These are phyloP conservation scores for Cyclotella kingstonii DNA, from an alignment of 108 stramenopile species.

Conservation along the genomic window DNA sequence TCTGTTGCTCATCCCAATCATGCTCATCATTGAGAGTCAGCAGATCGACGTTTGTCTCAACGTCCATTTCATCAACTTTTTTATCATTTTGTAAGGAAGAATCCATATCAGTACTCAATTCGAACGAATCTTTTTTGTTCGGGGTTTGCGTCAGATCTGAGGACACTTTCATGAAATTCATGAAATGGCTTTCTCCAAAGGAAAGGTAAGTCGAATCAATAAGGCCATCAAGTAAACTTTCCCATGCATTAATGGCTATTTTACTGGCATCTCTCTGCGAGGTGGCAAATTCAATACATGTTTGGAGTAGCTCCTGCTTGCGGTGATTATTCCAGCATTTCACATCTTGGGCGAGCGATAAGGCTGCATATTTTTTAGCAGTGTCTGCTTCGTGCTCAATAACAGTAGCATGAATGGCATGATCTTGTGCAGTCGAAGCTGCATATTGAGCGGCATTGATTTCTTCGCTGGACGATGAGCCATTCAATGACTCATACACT, in stretches of 20 bases:
- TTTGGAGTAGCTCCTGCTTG: constrained; percentile 66
- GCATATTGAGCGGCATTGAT: constrained; percentile 63
- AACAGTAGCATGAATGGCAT: constrained; percentile 84
- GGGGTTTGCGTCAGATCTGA: not conserved
- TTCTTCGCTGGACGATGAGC: constrained; percentile 54
- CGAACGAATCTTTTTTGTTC: not conserved
- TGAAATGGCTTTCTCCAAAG: constrained; percentile 17
- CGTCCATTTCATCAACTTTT: too few relatives aligned
- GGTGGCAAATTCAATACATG: constrained; percentile 57
- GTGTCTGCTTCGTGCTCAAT: constrained; percentile 84
- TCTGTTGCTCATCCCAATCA: too few relatives aligned
- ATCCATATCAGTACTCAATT: too few relatives aligned
- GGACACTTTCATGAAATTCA: not conserved
- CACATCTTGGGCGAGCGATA: constrained; percentile 83
- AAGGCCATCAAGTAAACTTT: constrained; percentile 73
- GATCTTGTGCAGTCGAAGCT: constrained; percentile 73
- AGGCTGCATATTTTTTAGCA: constrained; percentile 68
- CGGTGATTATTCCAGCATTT: constrained; percentile 85
- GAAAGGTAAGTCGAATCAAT: constrained; percentile 55
- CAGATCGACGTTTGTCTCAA: too few relatives aligned
- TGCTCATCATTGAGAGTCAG: too few relatives aligned
- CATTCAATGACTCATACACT: constrained; percentile 47
- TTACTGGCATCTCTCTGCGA: constrained; percentile 75
- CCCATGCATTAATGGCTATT: constrained; percentile 73
- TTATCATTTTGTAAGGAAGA: too few relatives aligned